These are phyloP conservation scores for Pythium plurisporium DNA, from an alignment of 352 stramenopile species.

Conservation along the genomic window DNA sequence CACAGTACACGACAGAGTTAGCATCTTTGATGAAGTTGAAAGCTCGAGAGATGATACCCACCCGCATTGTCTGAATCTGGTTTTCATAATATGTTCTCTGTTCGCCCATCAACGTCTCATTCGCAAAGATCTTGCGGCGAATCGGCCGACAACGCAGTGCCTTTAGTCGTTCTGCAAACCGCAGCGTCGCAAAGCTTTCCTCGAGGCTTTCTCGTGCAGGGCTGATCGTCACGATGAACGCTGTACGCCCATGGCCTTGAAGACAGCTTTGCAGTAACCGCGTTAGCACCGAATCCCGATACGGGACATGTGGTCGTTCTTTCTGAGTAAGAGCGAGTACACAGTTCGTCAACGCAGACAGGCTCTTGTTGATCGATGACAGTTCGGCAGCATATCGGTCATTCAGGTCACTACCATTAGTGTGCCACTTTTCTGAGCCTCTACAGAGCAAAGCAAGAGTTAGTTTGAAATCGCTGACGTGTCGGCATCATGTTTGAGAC, in stretches of 20 bases:
- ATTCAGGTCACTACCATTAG: slow-evolving; percentile 43
- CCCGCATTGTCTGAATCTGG: slow-evolving; percentile 65
- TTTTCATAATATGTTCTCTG: slow-evolving; percentile 62
- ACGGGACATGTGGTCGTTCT: slow-evolving; percentile 50
- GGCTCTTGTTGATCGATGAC: slow-evolving; percentile 68
- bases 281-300: slow-evolving; percentile 66
- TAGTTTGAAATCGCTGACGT: no score
- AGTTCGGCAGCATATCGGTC: slow-evolving; percentile 65
- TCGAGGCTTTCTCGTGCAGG: slow-evolving; percentile 49
- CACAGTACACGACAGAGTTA: no score
- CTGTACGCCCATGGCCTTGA: slow-evolving; percentile 40
- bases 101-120: slow-evolving; percentile 40
- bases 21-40: no score
- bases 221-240: slow-evolving; percentile 70
- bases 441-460: slow-evolving; percentile 19
- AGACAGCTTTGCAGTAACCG: slow-evolving; percentile 64
- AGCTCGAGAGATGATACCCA: slow-evolving; percentile 1
- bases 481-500: no score
- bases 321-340: slow-evolving; percentile 64
- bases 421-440: slow-evolving; percentile 67
- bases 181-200: slow-evolving; percentile 63
- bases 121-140: slow-evolving; percentile 43
- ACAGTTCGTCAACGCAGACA: slow-evolving; percentile 71
- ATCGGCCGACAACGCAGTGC: slow-evolving; percentile 51
- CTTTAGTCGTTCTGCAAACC: slow-evolving; percentile 67